Conservation (phyloP, 1,284 basidiomycete species). For the Tilletia horrida region DNA sequence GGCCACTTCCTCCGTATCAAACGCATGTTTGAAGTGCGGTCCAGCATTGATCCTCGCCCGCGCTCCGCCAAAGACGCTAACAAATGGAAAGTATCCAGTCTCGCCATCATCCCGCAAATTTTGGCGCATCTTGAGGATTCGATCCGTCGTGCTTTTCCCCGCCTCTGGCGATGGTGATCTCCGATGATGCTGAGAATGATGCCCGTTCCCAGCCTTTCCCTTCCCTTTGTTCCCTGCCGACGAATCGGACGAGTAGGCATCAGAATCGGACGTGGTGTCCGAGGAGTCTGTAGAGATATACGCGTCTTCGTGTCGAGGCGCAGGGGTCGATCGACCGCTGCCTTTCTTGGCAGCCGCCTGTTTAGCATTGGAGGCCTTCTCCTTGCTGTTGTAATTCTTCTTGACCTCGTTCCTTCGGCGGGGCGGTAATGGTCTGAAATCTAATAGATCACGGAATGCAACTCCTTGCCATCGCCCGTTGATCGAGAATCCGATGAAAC, state of each 20-base stretch:
- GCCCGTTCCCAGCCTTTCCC: neutral
- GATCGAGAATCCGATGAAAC: slow-evolving; percentile 82
- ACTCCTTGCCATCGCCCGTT: slow-evolving; percentile 82
- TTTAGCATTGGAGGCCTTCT: slow-evolving; percentile 60
- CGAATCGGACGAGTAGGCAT: slow-evolving; percentile 13
- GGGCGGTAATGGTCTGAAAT: slow-evolving; percentile 71
- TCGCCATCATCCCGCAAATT: slow-evolving; percentile 90
- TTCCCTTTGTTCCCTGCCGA: slow-evolving; percentile 6
- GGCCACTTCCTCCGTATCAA: slow-evolving; percentile 29
- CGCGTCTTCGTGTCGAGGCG: neutral
- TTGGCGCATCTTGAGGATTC: slow-evolving; percentile 56
- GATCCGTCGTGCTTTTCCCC: slow-evolving; percentile 6
- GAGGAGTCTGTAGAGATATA: slow-evolving; percentile 13
- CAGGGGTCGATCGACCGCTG: slow-evolving; percentile 1
- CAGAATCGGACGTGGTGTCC: neutral
- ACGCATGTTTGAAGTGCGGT: slow-evolving; percentile 66
- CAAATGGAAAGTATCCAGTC: slow-evolving; percentile 90
- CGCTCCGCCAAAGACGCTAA: slow-evolving; percentile 88
- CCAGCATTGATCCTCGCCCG: slow-evolving; percentile 81
- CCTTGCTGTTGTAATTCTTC: slow-evolving; percentile 58
- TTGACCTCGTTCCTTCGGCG: slow-evolving; percentile 8
- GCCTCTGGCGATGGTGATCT: slow-evolving; percentile 16
- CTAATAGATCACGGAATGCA: slow-evolving; percentile 84
- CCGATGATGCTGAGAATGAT: slow-evolving; percentile 20
- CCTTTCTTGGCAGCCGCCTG: slow-evolving; percentile 63